phyloP scores from a whole-genome alignment of 163 green algal species.

The Chlorella variabilis region DNA sequence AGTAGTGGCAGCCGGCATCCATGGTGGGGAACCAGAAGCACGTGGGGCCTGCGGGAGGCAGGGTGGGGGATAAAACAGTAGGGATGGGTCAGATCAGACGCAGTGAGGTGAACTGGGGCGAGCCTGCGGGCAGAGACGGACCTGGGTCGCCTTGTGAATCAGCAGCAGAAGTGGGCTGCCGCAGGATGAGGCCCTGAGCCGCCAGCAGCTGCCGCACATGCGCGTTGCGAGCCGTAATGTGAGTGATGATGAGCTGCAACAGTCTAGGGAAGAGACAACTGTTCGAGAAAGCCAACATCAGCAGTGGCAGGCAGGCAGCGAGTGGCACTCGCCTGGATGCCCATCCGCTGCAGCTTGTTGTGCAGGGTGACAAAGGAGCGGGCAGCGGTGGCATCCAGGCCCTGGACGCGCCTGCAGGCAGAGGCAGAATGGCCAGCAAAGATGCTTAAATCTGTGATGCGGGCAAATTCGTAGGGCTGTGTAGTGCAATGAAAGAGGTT shows the following conservation, averaged over 20 bases:
- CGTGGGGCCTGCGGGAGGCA: not conserved
- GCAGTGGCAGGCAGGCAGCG: not conserved
- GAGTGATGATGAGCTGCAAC: conserved; percentile 42
- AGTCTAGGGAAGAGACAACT: too few relatives aligned
- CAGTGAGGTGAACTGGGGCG: not conserved
- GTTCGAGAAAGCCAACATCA: too few relatives aligned
- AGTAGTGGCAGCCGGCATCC: conserved; percentile 53
- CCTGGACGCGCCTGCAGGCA: conserved; percentile 54
- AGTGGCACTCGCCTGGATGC: conserved; percentile 19
- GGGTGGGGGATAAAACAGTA: not conserved
- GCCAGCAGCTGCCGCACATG: conserved; percentile 26
- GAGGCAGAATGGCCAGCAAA: too few relatives aligned
- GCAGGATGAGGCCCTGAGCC: conserved; percentile 42
- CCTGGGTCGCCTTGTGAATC: conserved; percentile 3
- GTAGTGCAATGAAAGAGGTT: too few relatives aligned
- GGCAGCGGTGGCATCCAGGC: conserved; percentile 75
- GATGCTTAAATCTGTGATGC: too few relatives aligned
- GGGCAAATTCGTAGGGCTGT: too few relatives aligned
- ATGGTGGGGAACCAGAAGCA: conserved; percentile 48
- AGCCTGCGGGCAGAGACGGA: not conserved
- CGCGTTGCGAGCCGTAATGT: conserved; percentile 31
- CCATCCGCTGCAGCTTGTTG: conserved; percentile 37
- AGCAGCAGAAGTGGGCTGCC: not conserved
- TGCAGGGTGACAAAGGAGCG: conserved; percentile 67
- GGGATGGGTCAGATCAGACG: not conserved